phyloP scores from a whole-genome alignment of 495 filamentous ascomycete genomes.

The Melanomma pulvis-pyrius region DNA sequence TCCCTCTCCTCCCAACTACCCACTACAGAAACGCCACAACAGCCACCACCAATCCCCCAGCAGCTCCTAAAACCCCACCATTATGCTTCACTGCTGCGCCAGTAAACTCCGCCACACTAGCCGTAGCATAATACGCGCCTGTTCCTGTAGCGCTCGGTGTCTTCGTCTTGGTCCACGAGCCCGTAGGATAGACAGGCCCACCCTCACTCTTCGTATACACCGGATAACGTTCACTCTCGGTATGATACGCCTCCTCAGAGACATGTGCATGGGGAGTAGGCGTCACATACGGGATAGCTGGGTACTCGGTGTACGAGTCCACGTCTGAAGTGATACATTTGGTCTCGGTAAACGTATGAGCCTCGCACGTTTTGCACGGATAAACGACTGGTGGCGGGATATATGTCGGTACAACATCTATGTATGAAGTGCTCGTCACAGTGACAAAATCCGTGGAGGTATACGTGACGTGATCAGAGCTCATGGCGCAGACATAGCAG shows the following conservation, averaged over 20 bases:
- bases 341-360: conserved; percentile 29
- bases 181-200: not conserved
- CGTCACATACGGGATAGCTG: conserved; percentile 29
- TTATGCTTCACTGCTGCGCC: conserved; percentile 11
- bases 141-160: not conserved
- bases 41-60: conserved; percentile 15
- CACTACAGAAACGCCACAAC: conserved; percentile 16
- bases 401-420: not conserved
- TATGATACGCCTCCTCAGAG: conserved; percentile 5
- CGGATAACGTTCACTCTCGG: not conserved
- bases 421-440: conserved; percentile 27
- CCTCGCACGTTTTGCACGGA: conserved; percentile 25
- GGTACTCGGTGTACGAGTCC: conserved; percentile 18
- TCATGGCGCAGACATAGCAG: conserved; percentile 36
- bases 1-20: not conserved
- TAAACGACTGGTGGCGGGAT: conserved; percentile 30
- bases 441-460: conserved; percentile 30
- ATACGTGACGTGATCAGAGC: conserved; percentile 25
- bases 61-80: conserved; percentile 8
- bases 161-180: not conserved
- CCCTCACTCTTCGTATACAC: not conserved
- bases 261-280: conserved; percentile 22
- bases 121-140: conserved; percentile 6
- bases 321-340: conserved; percentile 11
- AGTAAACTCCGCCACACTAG: conserved; percentile 3